These are phyloP conservation scores for Isatis tinctoria DNA, from an alignment of 345 rosid species.

Conservation along the genomic window DNA sequence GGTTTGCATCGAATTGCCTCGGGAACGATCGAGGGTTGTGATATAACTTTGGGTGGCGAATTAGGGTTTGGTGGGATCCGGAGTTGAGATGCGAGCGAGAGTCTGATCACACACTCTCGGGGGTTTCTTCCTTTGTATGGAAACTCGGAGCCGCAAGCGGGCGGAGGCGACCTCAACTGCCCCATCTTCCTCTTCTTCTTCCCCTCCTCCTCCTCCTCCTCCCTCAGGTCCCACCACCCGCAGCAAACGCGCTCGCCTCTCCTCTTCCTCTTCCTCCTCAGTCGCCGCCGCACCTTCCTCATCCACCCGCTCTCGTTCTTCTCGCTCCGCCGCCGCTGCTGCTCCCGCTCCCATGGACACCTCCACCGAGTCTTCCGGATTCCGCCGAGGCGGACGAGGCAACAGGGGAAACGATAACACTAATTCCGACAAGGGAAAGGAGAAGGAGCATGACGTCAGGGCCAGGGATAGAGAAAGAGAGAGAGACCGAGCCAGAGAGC, in stretches of 20 bases:
- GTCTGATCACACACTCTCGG: slow-evolving; percentile 54
- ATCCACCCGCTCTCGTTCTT: slow-evolving; percentile 42
- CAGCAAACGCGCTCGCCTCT: slow-evolving; percentile 66
- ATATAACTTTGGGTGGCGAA: not conserved
- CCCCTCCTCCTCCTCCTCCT: slow-evolving; percentile 28
- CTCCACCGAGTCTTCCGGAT: slow-evolving; percentile 62
- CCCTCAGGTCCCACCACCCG: slow-evolving; percentile 78
- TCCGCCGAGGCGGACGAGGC: slow-evolving; percentile 66
- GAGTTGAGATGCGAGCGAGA: slow-evolving; percentile 39
- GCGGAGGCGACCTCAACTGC: slow-evolving; percentile 99
- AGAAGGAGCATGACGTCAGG: slow-evolving; percentile 80
- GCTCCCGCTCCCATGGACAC: slow-evolving; percentile 62
- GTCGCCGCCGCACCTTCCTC: slow-evolving; percentile 21
- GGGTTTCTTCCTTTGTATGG: slow-evolving; percentile 88
- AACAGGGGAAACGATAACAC: slow-evolving; percentile 31
- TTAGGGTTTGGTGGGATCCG: not conserved
- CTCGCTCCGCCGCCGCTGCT: slow-evolving; percentile 32
- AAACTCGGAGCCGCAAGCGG: slow-evolving; percentile 99
- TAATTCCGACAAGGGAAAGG: slow-evolving; percentile 80
- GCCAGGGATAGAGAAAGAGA: slow-evolving; percentile 52
- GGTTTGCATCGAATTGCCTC: too few relatives aligned
- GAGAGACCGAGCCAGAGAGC: slow-evolving; percentile 40
- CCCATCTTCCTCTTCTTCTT: slow-evolving; percentile 73
- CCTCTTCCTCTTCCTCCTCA: slow-evolving; percentile 33
- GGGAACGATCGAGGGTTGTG: too few relatives aligned